Evolutionary conservation across 495 filamentous ascomycete genomes (phyloP), one percentile per base, ranked within the genome.

Genomic region (Penicillium manginii): DNA sequence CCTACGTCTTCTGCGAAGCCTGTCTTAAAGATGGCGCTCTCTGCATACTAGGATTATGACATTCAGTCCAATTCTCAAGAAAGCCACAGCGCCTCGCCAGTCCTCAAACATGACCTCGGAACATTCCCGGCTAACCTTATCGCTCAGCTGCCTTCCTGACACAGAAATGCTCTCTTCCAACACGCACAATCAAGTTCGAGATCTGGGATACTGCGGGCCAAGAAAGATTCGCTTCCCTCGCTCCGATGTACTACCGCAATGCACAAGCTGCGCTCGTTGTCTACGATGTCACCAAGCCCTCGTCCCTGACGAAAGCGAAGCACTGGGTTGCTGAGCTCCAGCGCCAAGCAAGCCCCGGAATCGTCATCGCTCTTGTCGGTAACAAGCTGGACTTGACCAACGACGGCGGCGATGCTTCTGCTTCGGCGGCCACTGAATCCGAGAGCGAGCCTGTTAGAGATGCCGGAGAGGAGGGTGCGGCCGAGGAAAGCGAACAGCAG

Each of bases 181-280:
- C 88, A 64, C 87, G 94, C 55, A 98, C 91, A 57, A 98, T 98
- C 81, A 98, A 98, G 77, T 98, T 98, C 66, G 94, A 98, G 77
- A 98, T 98, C 66, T 98, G 94, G 94, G 94, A 98, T 83, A 98
- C 94, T 4, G 94, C 96, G 32, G 94, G 94, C 67, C 94, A 98
- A 77, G 94, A 98, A 77, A 91, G 94, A 54, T 98, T 98, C 73
- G 94, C 94, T 57, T 94, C 90, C 23, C 86, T 98, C 39, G 94
- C 94, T 15, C 94, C 94, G 51, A 98, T 98, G 94, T 98, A 98
- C 83, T 98, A 98, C 81, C 93, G 94, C 77, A 98, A 98, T 69
- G 94, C 94, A 37, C 94, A 98, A 79, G 90, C 92, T 61, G 94
- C 94, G n/a, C 87, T 98, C 47, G 94, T 98, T 17, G 94, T 97